A percentile compares a stretch with the other conserved stretches of the same genome.
Conservation (phyloP, 352 stramenopile genomes). For the Phytophthora fragariae region DNA sequence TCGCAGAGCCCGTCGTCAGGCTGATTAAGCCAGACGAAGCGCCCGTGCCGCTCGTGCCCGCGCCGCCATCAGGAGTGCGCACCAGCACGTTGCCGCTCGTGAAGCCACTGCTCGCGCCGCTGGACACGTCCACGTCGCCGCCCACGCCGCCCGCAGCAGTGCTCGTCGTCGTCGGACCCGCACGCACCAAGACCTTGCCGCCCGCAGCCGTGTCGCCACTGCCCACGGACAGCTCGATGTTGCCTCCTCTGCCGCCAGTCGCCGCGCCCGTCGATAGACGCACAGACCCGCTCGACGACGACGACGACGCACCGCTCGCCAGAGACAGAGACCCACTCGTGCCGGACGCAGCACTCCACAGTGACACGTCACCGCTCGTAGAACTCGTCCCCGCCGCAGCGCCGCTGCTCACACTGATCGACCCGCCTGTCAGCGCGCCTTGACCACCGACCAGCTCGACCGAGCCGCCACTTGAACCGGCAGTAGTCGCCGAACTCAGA, state of each 20-base stretch:
- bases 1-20: too few species aligned
- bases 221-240: constrained; percentile 37
- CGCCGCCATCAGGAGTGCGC: not conserved
- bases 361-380: too few species aligned
- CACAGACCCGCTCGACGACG: constrained; percentile 5
- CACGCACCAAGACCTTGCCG: not conserved
- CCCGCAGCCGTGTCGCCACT: constrained; percentile 16
- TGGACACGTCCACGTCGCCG: constrained; percentile 26
- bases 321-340: too few species aligned
- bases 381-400: too few species aligned
- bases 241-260: not conserved
- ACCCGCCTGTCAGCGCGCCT: too few species aligned
- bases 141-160: constrained; percentile 34
- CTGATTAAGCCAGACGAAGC: too few species aligned
- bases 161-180: constrained; percentile 20
- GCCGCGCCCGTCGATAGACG: constrained; percentile 8
- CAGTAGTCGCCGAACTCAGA: too few species aligned
- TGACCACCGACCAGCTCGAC: too few species aligned
- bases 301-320: constrained; percentile 16
- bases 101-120: constrained; percentile 22
- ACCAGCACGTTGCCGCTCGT: not conserved
- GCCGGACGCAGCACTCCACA: too few species aligned
- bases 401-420: too few species aligned
- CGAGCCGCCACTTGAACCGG: too few species aligned
- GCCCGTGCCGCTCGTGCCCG: too few species aligned